Evolutionary conservation across 2,329 filamentous ascomycete genomes (phyloP), one percentile per base, ranked within the genome.

Genomic region (Delphinella strobiligena): DNA sequence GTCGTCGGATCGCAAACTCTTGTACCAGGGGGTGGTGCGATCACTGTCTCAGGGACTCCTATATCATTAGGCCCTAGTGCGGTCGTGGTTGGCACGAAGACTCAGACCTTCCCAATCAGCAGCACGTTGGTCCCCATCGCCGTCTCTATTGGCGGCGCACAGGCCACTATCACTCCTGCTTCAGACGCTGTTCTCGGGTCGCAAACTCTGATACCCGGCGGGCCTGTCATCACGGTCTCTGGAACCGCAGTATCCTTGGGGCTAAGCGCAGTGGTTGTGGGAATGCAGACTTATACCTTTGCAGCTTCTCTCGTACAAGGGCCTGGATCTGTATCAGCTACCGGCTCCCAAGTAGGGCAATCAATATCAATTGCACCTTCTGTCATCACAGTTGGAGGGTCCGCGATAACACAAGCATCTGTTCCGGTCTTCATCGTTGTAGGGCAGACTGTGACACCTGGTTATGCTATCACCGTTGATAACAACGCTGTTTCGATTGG

Each of bases 1-100:
- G 41, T 59, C 3, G 45, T 61, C 10, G 58, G 56, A 4, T 47
- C 51, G 4, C 53, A 59, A 22, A 61, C 55, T 5, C 41, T 61
- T 11, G 45, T 41, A 22, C 54, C 55, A 17, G 58, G 56, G 34
- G 54, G 48, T 4, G 44, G 52, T 10, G 45, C 53, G 3, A 43
- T 61, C 15, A 54, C 51, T 4, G 36, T 60, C 10, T 53, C 49
- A 15, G 53, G 49, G 4, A 54, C 48, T 19, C 43, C 47, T 22
- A 45, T 61, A 2, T 59, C 53, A 2, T 49, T 61, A 49, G 41
- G 44, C 4, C 34, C 44, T 15, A 41, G 32, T 19, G 41, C 29
- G 4, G 36, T 46, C 4, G 41, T 41, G 8, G 37, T 46, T 15
- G 44, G 41, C 15, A 11, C 32, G 12, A 31, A 37, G 8, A 44